These are phyloP conservation scores for Neoboletus subvelutipes DNA, from an alignment of 768 basidiomycete species.

Conservation along the genomic window DNA sequence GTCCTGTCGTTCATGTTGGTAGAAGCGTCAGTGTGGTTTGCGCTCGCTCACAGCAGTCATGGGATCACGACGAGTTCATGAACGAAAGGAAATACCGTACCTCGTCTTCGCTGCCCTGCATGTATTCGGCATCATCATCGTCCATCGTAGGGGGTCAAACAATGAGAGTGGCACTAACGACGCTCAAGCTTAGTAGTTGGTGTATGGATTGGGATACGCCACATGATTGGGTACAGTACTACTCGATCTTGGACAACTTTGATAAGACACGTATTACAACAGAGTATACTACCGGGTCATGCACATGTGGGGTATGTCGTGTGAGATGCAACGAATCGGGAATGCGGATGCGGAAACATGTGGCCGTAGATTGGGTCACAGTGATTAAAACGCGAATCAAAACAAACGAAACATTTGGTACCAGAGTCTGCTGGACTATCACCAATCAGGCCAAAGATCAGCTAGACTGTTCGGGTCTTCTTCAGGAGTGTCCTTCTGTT, in stretches of 20 bases:
- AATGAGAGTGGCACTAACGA: conserved; percentile 1
- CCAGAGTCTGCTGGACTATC: neutral
- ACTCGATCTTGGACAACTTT: neutral
- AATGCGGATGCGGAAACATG: conserved; percentile 8
- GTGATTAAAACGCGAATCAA: conserved; percentile 1
- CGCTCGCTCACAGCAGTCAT: neutral
- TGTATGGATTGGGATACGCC: conserved; percentile 4
- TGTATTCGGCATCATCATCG: conserved; percentile 92
- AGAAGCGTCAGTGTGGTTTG: conserved; percentile 1
- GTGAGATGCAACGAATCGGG: conserved; percentile 13
- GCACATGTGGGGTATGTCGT: conserved; percentile 17
- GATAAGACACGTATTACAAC: conserved; percentile 18
- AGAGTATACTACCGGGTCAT: conserved; percentile 30
- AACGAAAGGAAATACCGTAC: conserved; percentile 37
- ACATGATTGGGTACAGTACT: neutral
- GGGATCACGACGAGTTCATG: neutral
- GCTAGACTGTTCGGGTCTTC: conserved; percentile 60
- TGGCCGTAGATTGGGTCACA: neutral
- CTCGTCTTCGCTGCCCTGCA: conserved; percentile 88
- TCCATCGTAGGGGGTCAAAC: conserved; percentile 54
- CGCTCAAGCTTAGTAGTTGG: neutral
- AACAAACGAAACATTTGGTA: neutral
- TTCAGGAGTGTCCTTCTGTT: conserved; percentile 74
- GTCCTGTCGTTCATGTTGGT: conserved; percentile 50
- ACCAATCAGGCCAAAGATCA: conserved; percentile 70